These are phyloP conservation scores for Rhododendron kiyosumense DNA, from an alignment of 148 eudicot genomes.

Conservation along the genomic window DNA sequence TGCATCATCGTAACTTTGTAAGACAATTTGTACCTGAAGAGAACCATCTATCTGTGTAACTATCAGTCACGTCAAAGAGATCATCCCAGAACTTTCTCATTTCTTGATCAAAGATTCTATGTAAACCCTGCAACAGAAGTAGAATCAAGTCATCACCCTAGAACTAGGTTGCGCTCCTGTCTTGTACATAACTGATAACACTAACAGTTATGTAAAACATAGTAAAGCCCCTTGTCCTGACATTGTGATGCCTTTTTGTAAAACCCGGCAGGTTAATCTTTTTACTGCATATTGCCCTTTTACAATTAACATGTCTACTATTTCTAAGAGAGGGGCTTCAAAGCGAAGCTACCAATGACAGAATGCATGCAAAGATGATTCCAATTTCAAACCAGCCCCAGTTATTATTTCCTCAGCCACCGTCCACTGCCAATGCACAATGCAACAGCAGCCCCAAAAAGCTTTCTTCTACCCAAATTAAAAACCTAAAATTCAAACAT, in stretches of 20 bases:
- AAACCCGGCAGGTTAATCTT: neutral
- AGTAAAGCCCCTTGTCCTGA: neutral
- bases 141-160: neutral
- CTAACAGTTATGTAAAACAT: neutral
- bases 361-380: neutral
- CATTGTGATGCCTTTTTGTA: neutral
- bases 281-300: neutral
- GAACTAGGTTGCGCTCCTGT: neutral
- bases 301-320: neutral
- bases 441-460: neutral
- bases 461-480: neutral
- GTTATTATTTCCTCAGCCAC: neutral
- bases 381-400: neutral
- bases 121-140: conserved; percentile 1
- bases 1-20: neutral
- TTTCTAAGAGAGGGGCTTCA: neutral
- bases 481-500: neutral
- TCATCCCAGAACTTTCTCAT: conserved; percentile 38
- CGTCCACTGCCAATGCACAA: neutral
- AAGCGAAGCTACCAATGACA: neutral
- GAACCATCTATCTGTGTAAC: conserved; percentile 84
- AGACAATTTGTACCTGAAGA: conserved; percentile 65
- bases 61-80: conserved; percentile 71
- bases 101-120: neutral
- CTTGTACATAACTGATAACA: neutral